Base-by-base conservation (phyloP, 768 basidiomycete genomes). In the Solioccasus polychromus region DNA sequence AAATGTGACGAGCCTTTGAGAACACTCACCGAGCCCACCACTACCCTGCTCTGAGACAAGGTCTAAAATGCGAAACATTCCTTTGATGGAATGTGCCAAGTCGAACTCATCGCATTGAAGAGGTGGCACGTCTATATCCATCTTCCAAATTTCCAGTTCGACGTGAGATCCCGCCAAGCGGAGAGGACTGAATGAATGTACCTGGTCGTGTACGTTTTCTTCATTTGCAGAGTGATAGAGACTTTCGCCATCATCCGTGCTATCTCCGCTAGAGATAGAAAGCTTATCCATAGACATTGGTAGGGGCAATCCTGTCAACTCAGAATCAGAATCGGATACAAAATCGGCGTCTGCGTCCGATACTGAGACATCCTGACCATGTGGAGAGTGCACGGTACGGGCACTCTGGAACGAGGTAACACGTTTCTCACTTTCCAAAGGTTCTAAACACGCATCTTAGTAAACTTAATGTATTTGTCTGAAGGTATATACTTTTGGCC, bases 51-150 rank as follows among this genome's bases (percentile, higher is more conserved):
- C 80, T 10, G 61, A 70, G 48, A 80, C 73, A 12, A 82, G 63
- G 40, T 81, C 79, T 5, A 81, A 63, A 26, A 82, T 67, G 7
- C 76, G 70, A 59, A 73, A 78, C 66, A 80, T 65, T n/a, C 73
- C 75, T 37, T 64, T 61, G 52, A 81, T 63, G 4, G 54, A 67
- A 44, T 40, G 42, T 8, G 48, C 50, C 39, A 66, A 36, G 24
- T 68, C 66, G 14, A 38, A 25, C 30, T 36, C 50, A 28, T 60
- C 51, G 3, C 12, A 42, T 23, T 51, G 47, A 1, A 28, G 42
- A 18, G 34, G 38, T 1, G 20, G 35, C 12, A 3, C 5, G 9
- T 61, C 52, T 9, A 51, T 17, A 29, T 53, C 51, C 47, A 55
- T 63, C 61, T 66, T 38, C 15, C 22, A 24, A 44, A 3, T 35